Percentiles rank a stretch among this genome's conserved stretches.
phyloP scores from a whole-genome alignment of 176 grass and related monocot genomes.

The Metroxylon sagu region DNA sequence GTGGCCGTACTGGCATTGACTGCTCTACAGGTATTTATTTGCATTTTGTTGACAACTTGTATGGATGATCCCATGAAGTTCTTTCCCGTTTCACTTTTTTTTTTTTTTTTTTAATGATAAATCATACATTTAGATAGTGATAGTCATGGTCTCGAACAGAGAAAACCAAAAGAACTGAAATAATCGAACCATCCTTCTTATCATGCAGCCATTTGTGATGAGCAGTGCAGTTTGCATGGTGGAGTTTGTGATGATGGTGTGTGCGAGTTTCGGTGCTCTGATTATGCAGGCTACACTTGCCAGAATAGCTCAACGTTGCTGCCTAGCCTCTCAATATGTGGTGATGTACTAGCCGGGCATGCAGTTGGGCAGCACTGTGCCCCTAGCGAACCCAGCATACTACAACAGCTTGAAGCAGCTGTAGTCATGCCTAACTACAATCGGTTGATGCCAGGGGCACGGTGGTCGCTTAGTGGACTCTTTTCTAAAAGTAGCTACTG shows the following conservation, averaged over 20 bases:
- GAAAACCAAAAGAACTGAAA: background rate
- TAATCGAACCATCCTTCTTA: slow-evolving; percentile 4
- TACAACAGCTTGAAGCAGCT: slow-evolving; percentile 89
- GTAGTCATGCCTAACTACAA: slow-evolving; percentile 97
- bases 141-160: background rate
- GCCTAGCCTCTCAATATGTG: slow-evolving; percentile 77
- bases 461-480: slow-evolving; percentile 49
- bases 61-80: background rate
- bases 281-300: slow-evolving; percentile 98
- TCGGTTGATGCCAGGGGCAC: slow-evolving; percentile 83
- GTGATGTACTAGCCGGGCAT: slow-evolving; percentile 84
- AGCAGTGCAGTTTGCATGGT: slow-evolving; percentile 98
- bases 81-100: background rate
- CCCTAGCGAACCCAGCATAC: slow-evolving; percentile 83
- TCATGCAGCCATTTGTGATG: slow-evolving; percentile 85
- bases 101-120: background rate
- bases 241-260: slow-evolving; percentile 96
- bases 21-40: slow-evolving; percentile 78
- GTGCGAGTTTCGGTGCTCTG: slow-evolving; percentile 97
- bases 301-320: slow-evolving; percentile 86
- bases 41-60: slow-evolving; percentile 6
- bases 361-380: slow-evolving; percentile 84
- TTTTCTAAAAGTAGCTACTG: slow-evolving; percentile 93
- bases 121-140: background rate
- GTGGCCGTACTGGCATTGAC: slow-evolving; percentile 82